Base-by-base conservation (phyloP, 2,329 filamentous ascomycete genomes). In the Laburnicola sp. region DNA sequence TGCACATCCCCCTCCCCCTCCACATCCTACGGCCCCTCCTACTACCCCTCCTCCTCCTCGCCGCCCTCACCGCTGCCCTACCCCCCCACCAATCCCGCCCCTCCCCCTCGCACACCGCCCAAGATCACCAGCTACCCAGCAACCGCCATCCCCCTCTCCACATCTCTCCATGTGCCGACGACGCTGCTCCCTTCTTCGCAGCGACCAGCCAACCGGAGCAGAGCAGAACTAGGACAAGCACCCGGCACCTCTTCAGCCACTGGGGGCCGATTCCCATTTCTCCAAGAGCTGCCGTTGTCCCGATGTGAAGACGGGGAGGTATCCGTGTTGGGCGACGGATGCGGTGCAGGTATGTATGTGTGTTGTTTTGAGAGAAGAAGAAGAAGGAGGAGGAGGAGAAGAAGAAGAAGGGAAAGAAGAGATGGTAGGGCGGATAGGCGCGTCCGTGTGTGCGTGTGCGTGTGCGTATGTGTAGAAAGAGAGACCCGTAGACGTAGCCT, bases 191-290 rank as follows among this genome's bases (percentile, higher is more conserved):
- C 45, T 9, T 36, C 36, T 4, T 26, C 40, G 28, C n/a, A 35
- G 31, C 22, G 25, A 38, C 6, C 46, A 16, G 21, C 32, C 23
- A 48, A 36, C 30, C 9, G 5, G 10, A 50, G 35, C 11, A 42
- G 27, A 11, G 38, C 35, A 21, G 40, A 10, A 55, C 41, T 81
- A 83, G 5, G 78, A 85, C 16, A 16, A 16, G 16, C 2, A 66
- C 30, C 41, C 6, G 34, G 4, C 40, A 45, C 10, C 32, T 45
- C 7, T 32, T 31, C 21, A 81, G 40, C 75, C 82, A 48, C 60
- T 87, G 26, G 69, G 78, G 16, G 72, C 77, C 51, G 75, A 85
- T 57, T 65, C 74, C 35, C 76, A 84, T 27, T 73, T 41, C 70
- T 82, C n/a, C 74, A 78, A 46, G 75, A 79, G 30, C 90, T 69